A percentile compares a stretch with the other conserved stretches of the same genome.
phyloP scores from a whole-genome alignment of 352 stramenopile genomes.

The Globisporangium carolinianum region DNA sequence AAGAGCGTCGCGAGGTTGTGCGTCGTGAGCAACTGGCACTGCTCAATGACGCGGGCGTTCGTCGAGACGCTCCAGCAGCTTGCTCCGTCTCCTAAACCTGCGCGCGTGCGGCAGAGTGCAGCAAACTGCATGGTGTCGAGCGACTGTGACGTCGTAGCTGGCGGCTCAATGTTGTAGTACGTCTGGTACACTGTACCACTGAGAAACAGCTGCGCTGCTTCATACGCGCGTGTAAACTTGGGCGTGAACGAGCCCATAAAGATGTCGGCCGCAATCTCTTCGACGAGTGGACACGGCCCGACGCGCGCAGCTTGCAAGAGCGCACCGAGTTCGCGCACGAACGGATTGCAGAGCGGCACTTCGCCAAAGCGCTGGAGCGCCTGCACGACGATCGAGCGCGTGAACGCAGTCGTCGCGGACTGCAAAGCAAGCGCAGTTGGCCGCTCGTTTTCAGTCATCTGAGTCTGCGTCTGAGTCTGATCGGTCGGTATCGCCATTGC shows the following conservation, averaged over 20 bases:
- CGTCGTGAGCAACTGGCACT: slow-evolving; percentile 16
- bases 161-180: slow-evolving; percentile 9
- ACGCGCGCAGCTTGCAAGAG: slow-evolving; percentile 2
- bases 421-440: not conserved
- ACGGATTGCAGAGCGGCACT: slow-evolving; percentile 6
- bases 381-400: not conserved
- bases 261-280: slow-evolving; percentile 18
- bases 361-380: slow-evolving; percentile 4
- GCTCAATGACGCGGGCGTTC: slow-evolving; percentile 16
- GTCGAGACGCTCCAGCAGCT: slow-evolving; percentile 2
- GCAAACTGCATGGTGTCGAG: not conserved
- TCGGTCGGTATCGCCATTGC: not conserved
- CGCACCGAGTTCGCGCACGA: slow-evolving; percentile 8
- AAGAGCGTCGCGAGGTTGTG: slow-evolving; percentile 20
- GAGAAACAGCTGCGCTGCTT: slow-evolving; percentile 5
- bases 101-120: not conserved
- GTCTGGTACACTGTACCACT: slow-evolving; percentile 11
- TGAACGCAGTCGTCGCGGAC: not conserved
- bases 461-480: no score
- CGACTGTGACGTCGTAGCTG: no score
- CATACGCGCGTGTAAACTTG: slow-evolving; percentile 11
- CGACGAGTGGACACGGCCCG: slow-evolving; percentile 5
- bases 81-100: not conserved
- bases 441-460: not conserved
- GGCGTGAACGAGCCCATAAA: slow-evolving; percentile 13